These are phyloP conservation scores for Thuja plicata DNA, from an alignment of 83 land plant species.

Conservation along the genomic window DNA sequence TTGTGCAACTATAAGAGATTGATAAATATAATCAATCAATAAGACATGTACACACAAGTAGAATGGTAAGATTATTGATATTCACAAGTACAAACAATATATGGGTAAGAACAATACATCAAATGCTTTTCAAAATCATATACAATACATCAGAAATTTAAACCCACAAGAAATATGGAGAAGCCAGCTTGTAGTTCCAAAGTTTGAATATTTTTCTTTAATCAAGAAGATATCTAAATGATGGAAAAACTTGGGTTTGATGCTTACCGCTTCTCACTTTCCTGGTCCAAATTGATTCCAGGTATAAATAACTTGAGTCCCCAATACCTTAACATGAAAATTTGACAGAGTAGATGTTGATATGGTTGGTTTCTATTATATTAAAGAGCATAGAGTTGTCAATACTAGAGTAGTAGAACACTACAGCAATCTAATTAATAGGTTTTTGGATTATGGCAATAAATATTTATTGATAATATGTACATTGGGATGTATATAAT, in stretches of 20 bases:
- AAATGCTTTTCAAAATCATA: background rate
- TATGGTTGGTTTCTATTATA: background rate
- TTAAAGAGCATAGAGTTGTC: conserved; percentile 17
- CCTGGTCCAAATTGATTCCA: conserved; percentile 19
- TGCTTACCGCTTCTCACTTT: conserved; percentile 18
- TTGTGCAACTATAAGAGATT: no score
- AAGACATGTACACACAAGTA: background rate
- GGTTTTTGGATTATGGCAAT: background rate
- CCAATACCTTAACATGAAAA: background rate
- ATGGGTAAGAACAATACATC: background rate
- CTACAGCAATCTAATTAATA: conserved; percentile 15
- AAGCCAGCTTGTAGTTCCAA: background rate
- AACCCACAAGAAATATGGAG: background rate
- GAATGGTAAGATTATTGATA: background rate
- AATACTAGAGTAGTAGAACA: conserved; percentile 8
- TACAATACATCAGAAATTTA: background rate
- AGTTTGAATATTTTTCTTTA: no score
- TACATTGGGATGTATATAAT: no score
- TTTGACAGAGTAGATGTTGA: background rate
- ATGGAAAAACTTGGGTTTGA: no score
- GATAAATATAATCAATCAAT: background rate
- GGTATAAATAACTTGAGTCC: background rate
- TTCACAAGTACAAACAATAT: background rate
- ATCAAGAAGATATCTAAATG: no score
- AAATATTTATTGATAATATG: no score